Conservation (phyloP, 257 asterid species). For the Solanum tarijense region DNA sequence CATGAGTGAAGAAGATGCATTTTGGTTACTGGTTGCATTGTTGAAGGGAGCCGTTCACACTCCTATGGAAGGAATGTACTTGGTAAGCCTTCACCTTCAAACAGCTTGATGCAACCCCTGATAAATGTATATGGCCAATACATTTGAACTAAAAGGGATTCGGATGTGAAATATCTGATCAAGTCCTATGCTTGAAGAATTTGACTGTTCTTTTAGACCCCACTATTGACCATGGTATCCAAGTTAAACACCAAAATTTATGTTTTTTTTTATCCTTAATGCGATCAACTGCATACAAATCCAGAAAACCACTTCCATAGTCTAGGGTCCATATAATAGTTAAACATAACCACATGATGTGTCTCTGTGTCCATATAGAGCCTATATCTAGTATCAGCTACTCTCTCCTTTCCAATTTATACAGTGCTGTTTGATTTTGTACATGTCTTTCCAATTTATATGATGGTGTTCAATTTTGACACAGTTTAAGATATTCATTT, state of each 20-base stretch:
- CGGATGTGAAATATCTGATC: background rate
- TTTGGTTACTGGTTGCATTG: slow-evolving; percentile 98
- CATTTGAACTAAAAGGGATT: background rate
- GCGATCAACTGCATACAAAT: background rate
- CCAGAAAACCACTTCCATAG: background rate
- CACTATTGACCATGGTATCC: background rate
- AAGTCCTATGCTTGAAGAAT: background rate
- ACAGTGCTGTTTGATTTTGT: background rate
- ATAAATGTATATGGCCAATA: background rate
- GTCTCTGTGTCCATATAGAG: background rate
- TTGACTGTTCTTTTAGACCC: background rate
- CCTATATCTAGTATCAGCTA: background rate
- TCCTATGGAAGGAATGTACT: slow-evolving; percentile 97
- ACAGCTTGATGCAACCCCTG: background rate
- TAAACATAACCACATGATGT: background rate
- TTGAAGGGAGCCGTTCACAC: slow-evolving; percentile 97
- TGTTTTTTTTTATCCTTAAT: background rate
- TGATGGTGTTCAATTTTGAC: background rate
- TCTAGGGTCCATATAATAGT: background rate
- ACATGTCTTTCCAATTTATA: background rate
- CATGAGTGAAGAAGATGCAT: slow-evolving; percentile 99
- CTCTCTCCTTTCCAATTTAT: background rate
- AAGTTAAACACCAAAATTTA: background rate
- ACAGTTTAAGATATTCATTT: background rate
- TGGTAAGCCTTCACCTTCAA: slow-evolving; percentile 40